Base-by-base conservation (phyloP, 31 red algal genomes). In the Pterothamnion heteromorphum region DNA sequence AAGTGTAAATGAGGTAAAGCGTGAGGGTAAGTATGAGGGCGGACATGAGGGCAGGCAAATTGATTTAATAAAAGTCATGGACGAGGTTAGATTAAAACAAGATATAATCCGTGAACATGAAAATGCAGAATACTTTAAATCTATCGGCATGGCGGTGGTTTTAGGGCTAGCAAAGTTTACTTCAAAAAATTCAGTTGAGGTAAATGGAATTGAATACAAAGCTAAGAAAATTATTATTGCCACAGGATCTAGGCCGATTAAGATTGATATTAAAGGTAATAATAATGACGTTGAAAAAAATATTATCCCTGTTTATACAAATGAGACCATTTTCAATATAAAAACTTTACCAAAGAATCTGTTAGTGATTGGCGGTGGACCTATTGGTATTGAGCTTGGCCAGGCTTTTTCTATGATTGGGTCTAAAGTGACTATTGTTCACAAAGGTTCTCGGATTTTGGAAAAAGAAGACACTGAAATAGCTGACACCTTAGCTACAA, bases 321-420 rank as follows among this genome's bases (percentile, higher is more conserved):
- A 94, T 4, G 95, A 94, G 1, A 95, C 95, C 35, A 95, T 94
- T n/a, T 80, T 97, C 0, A 92, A 95, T 74, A 95, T 99, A 35
- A 74, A 87, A 26, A 57, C 90, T 28, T 90, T 99, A 3, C 98
- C 98, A 30, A 88, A 96, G 92, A 96, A 94, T 81, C 97, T 99
- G 96, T 80, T 95, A 22, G 98, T 99, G 31, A 96, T 99, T 90
- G 98, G 98, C 24, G 98, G 96, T 44, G 98, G 98, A 31, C 92
- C 94, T 76, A 99, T 99, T 86, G 98, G 98, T 32, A 88, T 97
- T 37, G 98, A 99, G 82, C 94, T 99, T 93, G 96, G 96, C 81
- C 97, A 95, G 18, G 98, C 97, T 35, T 99, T 95, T 95, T 86
- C 95, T 34, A 86, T 96, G 57, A 92, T 99, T 27, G 98, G 98